Conservation (phyloP, 2,329 filamentous ascomycete genomes). For the Neonectria faginata region DNA sequence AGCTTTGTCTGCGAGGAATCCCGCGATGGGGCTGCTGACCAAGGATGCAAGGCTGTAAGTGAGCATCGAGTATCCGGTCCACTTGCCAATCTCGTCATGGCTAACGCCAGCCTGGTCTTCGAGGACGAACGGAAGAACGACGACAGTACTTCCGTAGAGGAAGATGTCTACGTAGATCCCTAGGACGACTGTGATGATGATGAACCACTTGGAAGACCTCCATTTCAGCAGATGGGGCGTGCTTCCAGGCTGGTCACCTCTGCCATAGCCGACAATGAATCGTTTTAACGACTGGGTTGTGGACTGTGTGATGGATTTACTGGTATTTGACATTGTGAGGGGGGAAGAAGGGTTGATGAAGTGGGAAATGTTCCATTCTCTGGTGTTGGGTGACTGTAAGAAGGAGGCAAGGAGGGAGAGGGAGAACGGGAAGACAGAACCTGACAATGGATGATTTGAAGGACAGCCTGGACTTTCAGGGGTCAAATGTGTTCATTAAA, state of each 20-base stretch:
- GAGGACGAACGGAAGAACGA: slow-evolving; percentile 31
- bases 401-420: not conserved
- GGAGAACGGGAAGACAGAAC: not conserved
- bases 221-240: slow-evolving; percentile 11
- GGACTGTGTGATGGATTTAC: not conserved
- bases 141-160: slow-evolving; percentile 31
- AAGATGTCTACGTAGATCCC: slow-evolving; percentile 35
- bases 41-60: slow-evolving; percentile 27
- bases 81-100: slow-evolving; percentile 9
- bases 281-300: not conserved
- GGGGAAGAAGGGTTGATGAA: not conserved
- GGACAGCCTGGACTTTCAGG: not conserved
- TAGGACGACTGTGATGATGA: slow-evolving; percentile 27
- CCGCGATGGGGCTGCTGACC: slow-evolving; percentile 19
- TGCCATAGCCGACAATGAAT: slow-evolving; percentile 17
- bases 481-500: not conserved
- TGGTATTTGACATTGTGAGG: not conserved
- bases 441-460: not conserved
- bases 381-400: not conserved
- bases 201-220: slow-evolving; percentile 23
- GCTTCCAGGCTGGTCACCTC: not conserved
- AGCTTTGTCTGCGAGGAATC: slow-evolving; percentile 28
- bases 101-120: slow-evolving; percentile 17
- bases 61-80: slow-evolving; percentile 28
- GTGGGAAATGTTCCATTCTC: not conserved